Conservation (phyloP, 2,329 filamentous ascomycete genomes). For the Fusarium sp. region DNA sequence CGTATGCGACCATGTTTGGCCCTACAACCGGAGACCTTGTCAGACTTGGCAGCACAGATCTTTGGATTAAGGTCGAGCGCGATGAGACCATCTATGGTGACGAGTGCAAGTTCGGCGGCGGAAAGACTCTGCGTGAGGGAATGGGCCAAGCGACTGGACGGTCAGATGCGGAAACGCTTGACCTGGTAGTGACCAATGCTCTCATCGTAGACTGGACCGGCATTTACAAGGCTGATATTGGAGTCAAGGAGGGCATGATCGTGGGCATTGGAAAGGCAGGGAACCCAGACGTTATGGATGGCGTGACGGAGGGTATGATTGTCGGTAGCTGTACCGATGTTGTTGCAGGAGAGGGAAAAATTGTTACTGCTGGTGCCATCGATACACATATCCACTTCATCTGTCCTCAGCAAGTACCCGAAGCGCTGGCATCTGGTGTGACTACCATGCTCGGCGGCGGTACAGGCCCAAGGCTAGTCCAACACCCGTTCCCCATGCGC, state of each 20-base stretch:
- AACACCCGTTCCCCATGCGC: not conserved
- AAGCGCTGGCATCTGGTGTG: conserved; percentile 86
- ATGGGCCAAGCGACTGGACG: conserved; percentile 94
- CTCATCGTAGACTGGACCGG: conserved; percentile 92
- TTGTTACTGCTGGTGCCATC: conserved; percentile 90
- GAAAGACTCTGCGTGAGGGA: conserved; percentile 92
- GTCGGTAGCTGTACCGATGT: conserved; percentile 93
- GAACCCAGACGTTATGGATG: conserved; percentile 97
- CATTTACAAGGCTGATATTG: conserved; percentile 97
- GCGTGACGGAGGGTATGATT: conserved; percentile 82
- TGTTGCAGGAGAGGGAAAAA: conserved; percentile 90
- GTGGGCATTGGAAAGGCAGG: conserved; percentile 94
- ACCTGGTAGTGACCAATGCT: conserved; percentile 91
- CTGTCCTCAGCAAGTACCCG: conserved; percentile 90
- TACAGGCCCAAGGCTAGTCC: conserved; percentile 83
- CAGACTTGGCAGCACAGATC: conserved; percentile 83
- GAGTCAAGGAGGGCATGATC: conserved; percentile 89
- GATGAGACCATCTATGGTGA: conserved; percentile 90
- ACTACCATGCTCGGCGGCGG: conserved; percentile 94
- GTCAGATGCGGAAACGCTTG: conserved; percentile 78
- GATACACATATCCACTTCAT: conserved; percentile 96
- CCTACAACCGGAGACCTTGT: conserved; percentile 92
- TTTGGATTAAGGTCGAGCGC: conserved; percentile 92
- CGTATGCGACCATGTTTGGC: conserved; percentile 92
- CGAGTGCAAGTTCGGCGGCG: conserved; percentile 95